These are phyloP conservation scores for Suhomyces sp. DNA, from an alignment of 805 yeast species.

Conservation along the genomic window DNA sequence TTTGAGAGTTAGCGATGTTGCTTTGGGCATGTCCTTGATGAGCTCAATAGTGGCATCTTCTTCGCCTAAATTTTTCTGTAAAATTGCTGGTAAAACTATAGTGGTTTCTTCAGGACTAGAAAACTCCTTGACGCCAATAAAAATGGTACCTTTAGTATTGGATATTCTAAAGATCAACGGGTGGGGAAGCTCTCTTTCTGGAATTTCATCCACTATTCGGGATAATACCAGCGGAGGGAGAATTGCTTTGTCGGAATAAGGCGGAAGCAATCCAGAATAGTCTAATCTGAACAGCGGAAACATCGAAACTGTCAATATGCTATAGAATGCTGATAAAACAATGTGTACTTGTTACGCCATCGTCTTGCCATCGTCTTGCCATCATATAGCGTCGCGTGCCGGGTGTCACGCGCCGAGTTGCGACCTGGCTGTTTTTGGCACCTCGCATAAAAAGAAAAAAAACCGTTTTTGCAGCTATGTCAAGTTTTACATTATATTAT, in stretches of 20 bases:
- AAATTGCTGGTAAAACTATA: conserved; percentile 34
- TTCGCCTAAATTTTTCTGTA: conserved; percentile 25
- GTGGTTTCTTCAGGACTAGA: conserved; percentile 35
- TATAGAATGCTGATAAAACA: no score
- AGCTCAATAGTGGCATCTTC: conserved; percentile 18
- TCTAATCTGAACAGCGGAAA: not conserved
- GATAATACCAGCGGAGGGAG: conserved; percentile 28
- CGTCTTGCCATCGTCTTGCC: no score
- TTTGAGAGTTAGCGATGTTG: conserved; percentile 42
- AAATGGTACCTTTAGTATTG: conserved; percentile 9
- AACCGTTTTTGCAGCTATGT: not conserved
- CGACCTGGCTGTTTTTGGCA: not conserved
- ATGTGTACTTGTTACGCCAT: not conserved
- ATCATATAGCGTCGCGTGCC: not conserved
- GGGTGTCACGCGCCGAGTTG: not conserved
- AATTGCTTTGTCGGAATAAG: conserved; percentile 29
- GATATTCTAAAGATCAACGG: conserved; percentile 35
- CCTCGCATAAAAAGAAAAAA: not conserved
- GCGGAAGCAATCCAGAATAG: conserved; percentile 13
- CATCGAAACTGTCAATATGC: not conserved
- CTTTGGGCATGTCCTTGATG: conserved; percentile 41
- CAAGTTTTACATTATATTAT: not conserved
- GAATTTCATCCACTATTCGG: conserved; percentile 17
- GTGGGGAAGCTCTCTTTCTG: conserved; percentile 25
- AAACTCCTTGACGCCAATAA: conserved; percentile 50